phyloP scores from a whole-genome alignment of 208 protist genomes.

The Leptomonas seymouri region DNA sequence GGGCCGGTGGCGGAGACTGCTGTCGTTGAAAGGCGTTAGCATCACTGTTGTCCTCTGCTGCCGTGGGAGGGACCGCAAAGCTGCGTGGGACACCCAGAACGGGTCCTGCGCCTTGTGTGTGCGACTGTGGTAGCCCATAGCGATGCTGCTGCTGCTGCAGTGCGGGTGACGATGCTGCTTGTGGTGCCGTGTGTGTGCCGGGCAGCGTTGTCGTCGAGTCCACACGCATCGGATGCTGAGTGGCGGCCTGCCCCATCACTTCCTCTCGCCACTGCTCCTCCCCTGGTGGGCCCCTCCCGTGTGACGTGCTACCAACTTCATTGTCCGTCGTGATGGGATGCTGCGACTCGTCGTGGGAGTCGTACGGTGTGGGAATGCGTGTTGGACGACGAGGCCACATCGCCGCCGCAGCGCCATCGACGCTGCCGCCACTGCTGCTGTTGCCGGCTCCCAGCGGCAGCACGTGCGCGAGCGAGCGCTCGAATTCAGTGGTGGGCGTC shows the following conservation, averaged over 20 bases:
- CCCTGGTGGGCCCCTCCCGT: too few species aligned
- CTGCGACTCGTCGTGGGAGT: slow-evolving; percentile 14
- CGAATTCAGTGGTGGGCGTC: slow-evolving; percentile 23
- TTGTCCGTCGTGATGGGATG: neutral
- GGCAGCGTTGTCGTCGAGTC: neutral
- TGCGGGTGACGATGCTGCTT: neutral
- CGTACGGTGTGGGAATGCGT: neutral
- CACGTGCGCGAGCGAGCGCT: slow-evolving; percentile 7
- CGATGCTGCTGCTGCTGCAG: slow-evolving; percentile 10
- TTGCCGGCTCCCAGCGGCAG: neutral
- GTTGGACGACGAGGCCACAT: neutral
- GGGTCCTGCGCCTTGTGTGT: neutral
- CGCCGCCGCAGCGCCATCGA: neutral
- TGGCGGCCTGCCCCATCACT: too few species aligned
- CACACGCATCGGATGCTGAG: too few species aligned
- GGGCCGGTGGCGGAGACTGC: neutral
- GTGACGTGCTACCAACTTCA: too few species aligned
- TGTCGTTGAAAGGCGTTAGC: neutral
- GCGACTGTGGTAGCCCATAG: slow-evolving; percentile 7
- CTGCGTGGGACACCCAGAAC: neutral
- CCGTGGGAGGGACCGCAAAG: neutral
- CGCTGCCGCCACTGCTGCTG: neutral
- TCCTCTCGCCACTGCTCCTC: neutral
- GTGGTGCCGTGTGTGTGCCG: neutral
- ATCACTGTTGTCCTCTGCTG: neutral